Evolutionary conservation across 2,329 filamentous ascomycete species (phyloP).

Genomic region (Fusarium sambucinum): DNA sequence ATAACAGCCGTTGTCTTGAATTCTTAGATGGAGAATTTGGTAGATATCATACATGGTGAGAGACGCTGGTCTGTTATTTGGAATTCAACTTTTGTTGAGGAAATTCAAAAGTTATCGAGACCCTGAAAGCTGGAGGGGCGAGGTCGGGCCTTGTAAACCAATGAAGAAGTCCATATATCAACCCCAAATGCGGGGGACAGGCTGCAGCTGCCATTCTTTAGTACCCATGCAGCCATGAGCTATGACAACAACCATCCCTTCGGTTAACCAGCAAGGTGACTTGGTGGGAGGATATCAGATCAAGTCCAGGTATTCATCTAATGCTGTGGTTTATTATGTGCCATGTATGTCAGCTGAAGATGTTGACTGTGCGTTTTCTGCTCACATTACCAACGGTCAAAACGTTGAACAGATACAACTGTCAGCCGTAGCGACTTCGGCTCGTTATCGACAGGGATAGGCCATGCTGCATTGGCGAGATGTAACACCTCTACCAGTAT

Average conservation of each 20-base stretch:
- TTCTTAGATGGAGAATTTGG: too few species aligned
- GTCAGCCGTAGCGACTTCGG: constrained; percentile 16
- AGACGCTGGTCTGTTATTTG: background rate
- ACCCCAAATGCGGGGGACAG: constrained; percentile 46
- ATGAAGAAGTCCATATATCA: constrained; percentile 18
- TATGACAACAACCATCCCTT: constrained; percentile 3
- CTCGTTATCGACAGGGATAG: constrained; percentile 15
- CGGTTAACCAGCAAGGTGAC: background rate
- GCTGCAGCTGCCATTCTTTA: constrained; percentile 26
- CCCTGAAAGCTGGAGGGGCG: constrained; percentile 32
- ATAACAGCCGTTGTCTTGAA: too few species aligned
- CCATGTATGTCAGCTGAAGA: background rate
- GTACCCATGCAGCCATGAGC: constrained; percentile 13
- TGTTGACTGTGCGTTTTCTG: background rate
- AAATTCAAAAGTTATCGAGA: constrained; percentile 18
- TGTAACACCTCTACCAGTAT: constrained; percentile 12
- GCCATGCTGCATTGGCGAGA: constrained; percentile 25
- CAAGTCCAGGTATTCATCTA: background rate
- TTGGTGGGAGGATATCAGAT: background rate
- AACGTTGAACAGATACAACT: background rate
- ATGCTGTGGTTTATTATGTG: background rate
- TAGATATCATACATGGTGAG: background rate
- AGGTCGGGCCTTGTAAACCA: constrained; percentile 23
- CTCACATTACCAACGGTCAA: background rate
- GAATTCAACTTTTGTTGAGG: constrained; percentile 39